Conservation (phyloP, 306 rosid species). For the Prunus mongolica region DNA sequence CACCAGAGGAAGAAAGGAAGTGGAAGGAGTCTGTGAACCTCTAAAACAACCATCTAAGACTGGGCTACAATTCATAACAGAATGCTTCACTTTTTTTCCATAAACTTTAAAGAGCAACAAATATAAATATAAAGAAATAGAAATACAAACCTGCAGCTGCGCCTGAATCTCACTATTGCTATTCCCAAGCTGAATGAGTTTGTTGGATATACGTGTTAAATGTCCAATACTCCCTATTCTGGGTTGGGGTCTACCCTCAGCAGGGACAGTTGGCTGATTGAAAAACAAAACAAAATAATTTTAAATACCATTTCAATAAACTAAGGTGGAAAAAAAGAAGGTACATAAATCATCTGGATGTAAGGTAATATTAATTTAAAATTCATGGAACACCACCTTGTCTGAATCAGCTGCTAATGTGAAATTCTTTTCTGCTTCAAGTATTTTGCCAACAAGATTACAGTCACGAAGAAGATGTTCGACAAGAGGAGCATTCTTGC, state of each 20-base stretch:
- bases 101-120: not conserved
- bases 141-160: slow-evolving; percentile 59
- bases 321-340: not conserved
- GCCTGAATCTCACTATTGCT: slow-evolving; percentile 60
- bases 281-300: slow-evolving; percentile 22
- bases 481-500: slow-evolving; percentile 70
- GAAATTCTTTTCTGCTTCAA: slow-evolving; percentile 67
- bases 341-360: not conserved
- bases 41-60: not conserved
- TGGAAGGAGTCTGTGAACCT: not conserved
- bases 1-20: too few species aligned
- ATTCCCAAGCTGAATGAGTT: slow-evolving; percentile 72
- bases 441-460: slow-evolving; percentile 72
- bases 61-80: not conserved
- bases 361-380: not conserved
- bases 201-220: slow-evolving; percentile 88
- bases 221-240: slow-evolving; percentile 93
- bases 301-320: slow-evolving; percentile 5
- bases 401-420: slow-evolving; percentile 49
- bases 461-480: slow-evolving; percentile 77
- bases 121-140: slow-evolving; percentile 1
- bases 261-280: slow-evolving; percentile 79
- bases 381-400: slow-evolving; percentile 46
- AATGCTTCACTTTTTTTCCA: not conserved
- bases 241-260: slow-evolving; percentile 66